phyloP scores from a whole-genome alignment of 2,329 filamentous ascomycete genomes.

The Colletotrichum acutatum region DNA sequence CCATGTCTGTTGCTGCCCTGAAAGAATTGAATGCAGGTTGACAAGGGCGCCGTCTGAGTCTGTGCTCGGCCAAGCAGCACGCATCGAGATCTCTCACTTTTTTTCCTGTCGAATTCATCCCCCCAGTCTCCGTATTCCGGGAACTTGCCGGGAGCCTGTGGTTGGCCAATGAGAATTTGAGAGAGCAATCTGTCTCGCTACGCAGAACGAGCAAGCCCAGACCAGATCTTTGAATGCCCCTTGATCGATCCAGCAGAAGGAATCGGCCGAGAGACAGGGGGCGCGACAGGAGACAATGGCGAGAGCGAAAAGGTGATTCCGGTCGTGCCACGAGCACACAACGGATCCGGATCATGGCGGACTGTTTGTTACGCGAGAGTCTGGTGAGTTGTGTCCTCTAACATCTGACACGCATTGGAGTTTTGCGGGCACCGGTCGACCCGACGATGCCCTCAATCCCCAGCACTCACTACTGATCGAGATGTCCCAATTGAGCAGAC shows the following conservation, averaged over 20 bases:
- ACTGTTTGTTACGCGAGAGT: neutral
- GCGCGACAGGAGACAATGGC: neutral
- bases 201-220: neutral
- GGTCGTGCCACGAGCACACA: neutral
- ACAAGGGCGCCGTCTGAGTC: constrained; percentile 7
- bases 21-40: neutral
- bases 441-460: constrained; percentile 23
- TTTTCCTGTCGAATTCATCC: neutral
- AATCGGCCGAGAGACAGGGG: constrained; percentile 6
- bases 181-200: neutral
- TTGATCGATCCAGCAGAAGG: neutral
- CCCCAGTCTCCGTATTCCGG: neutral
- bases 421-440: neutral
- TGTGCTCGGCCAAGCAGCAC: neutral
- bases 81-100: constrained; percentile 25
- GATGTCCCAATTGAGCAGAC: neutral
- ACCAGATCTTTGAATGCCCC: constrained; percentile 8
- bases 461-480: neutral
- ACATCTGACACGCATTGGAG: neutral
- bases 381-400: neutral
- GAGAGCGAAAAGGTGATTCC: neutral
- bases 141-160: neutral
- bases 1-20: neutral
- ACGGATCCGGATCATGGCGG: neutral
- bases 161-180: neutral